Evolutionary conservation across 495 filamentous ascomycete species (phyloP).

Genomic region (Staphylotrichum longicolle): DNA sequence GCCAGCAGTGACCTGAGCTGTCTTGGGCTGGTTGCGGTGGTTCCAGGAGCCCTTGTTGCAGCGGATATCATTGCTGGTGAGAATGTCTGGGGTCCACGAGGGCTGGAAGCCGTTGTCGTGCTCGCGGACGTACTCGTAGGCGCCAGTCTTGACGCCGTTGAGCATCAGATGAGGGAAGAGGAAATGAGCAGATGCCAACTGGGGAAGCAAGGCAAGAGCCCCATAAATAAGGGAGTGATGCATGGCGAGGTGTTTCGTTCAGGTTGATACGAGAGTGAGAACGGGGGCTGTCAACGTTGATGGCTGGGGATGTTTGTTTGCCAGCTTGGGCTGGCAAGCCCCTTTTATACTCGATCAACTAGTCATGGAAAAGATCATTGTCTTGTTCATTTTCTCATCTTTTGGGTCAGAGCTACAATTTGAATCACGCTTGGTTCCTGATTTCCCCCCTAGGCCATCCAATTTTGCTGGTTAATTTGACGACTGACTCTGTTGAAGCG

Average conservation of each 20-base stretch:
- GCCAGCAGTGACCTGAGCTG: slow-evolving; percentile 23
- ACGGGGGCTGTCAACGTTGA: too few species aligned
- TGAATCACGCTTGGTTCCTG: too few species aligned
- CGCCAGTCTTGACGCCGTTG: slow-evolving; percentile 39
- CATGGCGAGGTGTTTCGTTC: background rate
- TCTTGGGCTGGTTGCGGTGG: slow-evolving; percentile 22
- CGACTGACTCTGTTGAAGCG: too few species aligned
- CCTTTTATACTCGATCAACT: too few species aligned
- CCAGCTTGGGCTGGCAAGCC: too few species aligned
- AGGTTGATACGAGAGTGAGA: too few species aligned
- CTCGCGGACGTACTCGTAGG: slow-evolving; percentile 26
- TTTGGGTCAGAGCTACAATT: too few species aligned
- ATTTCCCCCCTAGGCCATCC: too few species aligned
- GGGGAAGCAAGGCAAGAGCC: slow-evolving; percentile 16
- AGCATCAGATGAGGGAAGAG: slow-evolving; percentile 27
- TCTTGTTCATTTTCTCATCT: too few species aligned
- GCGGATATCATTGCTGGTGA: slow-evolving; percentile 37
- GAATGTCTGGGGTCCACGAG: slow-evolving; percentile 36
- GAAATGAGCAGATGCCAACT: slow-evolving; percentile 21
- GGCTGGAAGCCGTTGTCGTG: slow-evolving; percentile 45
- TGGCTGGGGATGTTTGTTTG: too few species aligned
- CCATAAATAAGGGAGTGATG: slow-evolving; percentile 10
- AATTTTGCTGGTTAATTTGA: too few species aligned
- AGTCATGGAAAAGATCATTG: too few species aligned
- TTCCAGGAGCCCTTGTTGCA: slow-evolving; percentile 25